These are phyloP conservation scores for Chrysoporthe puriensis DNA, from an alignment of 2,329 filamentous ascomycete genomes.

Conservation along the genomic window DNA sequence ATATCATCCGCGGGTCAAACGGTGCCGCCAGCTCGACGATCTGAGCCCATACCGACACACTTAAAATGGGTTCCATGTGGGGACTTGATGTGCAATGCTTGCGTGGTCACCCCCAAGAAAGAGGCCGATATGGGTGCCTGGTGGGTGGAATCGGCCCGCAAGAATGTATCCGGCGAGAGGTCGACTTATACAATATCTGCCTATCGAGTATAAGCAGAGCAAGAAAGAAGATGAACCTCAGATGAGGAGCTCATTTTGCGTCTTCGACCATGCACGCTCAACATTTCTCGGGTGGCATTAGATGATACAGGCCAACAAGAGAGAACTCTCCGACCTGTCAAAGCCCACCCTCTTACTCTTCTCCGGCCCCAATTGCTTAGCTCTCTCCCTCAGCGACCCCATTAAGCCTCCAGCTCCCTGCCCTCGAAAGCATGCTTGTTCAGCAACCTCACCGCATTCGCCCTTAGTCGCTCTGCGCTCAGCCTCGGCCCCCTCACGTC, in stretches of 20 bases:
- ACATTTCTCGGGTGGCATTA: not conserved
- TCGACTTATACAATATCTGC: too few relatives aligned
- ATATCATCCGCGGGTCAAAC: too few relatives aligned
- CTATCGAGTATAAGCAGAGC: not conserved
- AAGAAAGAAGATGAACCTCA: too few relatives aligned
- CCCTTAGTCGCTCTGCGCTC: constrained; percentile 19
- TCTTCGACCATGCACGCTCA: not conserved
- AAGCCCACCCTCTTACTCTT: not conserved
- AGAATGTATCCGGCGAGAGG: too few relatives aligned
- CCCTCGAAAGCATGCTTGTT: constrained; percentile 24
- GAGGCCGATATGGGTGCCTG: too few relatives aligned
- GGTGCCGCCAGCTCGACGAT: too few relatives aligned
- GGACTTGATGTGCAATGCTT: too few relatives aligned
- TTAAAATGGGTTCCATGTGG: too few relatives aligned
- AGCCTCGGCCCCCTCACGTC: constrained; percentile 21
- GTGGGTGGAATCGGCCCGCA: too few relatives aligned
- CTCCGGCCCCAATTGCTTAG: not conserved
- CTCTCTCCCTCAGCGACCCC: not conserved
- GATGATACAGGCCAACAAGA: not conserved
- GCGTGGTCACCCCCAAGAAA: too few relatives aligned
- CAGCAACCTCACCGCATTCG: constrained; percentile 22
- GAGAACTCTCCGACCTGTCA: not conserved
- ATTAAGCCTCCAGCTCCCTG: constrained; percentile 8
- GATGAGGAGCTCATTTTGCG: not conserved
- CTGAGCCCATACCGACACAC: too few relatives aligned